Evolutionary conservation across 495 filamentous ascomycete species (phyloP).

Genomic region (Aspergillus baeticus): DNA sequence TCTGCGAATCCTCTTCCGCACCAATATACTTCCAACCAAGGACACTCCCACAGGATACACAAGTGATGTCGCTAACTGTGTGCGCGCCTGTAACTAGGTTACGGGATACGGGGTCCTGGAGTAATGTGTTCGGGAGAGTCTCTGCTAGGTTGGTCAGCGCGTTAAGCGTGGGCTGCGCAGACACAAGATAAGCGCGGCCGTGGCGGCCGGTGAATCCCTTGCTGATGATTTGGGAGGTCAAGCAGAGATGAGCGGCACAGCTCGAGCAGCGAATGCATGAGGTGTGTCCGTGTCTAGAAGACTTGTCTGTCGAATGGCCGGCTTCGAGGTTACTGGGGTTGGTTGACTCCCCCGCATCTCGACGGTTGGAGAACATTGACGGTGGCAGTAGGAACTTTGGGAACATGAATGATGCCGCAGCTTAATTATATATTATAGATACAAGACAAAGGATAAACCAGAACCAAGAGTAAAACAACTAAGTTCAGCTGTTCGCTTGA

Average conservation of each 20-base stretch:
- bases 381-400: conserved; percentile 55
- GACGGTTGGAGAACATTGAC: conserved; percentile 38
- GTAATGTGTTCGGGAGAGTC: conserved; percentile 53
- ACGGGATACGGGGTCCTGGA: conserved; percentile 63
- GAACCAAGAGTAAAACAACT: background rate
- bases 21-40: conserved; percentile 94
- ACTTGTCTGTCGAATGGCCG: conserved; percentile 1
- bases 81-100: conserved; percentile 78
- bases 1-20: conserved; percentile 75
- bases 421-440: no score
- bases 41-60: conserved; percentile 61
- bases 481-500: no score
- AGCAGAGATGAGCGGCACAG: conserved; percentile 74
- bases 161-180: conserved; percentile 36
- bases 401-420: conserved; percentile 20
- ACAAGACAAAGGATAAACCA: no score
- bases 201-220: conserved; percentile 95
- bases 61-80: conserved; percentile 56
- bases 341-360: conserved; percentile 27
- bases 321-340: conserved; percentile 14
- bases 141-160: conserved; percentile 32
- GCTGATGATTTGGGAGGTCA: conserved; percentile 76
- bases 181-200: conserved; percentile 86
- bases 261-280: conserved; percentile 70
- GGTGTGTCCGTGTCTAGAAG: conserved; percentile 36